A percentile compares a stretch with the other conserved stretches of the same genome.
Evolutionary conservation across 768 basidiomycete genomes (phyloP).

Genomic region (Dioszegia hungarica): DNA sequence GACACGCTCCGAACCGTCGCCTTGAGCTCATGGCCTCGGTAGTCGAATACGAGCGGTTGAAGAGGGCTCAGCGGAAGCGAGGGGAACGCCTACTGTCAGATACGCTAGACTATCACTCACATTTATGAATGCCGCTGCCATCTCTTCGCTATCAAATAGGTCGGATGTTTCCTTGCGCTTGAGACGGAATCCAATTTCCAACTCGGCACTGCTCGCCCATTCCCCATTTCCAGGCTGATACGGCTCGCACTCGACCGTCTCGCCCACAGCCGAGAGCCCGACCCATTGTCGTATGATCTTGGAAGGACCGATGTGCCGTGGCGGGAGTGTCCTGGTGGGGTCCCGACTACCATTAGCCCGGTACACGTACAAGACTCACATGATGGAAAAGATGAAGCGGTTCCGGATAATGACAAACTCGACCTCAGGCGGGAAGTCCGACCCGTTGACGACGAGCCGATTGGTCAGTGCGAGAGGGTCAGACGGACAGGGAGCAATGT

Average conservation of each 20-base stretch:
- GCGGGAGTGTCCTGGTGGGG: slow-evolving; percentile 64
- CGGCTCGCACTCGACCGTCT: slow-evolving; percentile 65
- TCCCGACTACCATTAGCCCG: slow-evolving; percentile 60
- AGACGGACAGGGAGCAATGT: slow-evolving; percentile 61
- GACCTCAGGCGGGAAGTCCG: slow-evolving; percentile 63
- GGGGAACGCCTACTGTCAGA: slow-evolving; percentile 58
- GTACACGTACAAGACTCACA: slow-evolving; percentile 53
- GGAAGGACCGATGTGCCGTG: slow-evolving; percentile 70
- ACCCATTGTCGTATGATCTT: slow-evolving; percentile 83
- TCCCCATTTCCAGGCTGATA: slow-evolving; percentile 53
- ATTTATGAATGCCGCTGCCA: slow-evolving; percentile 63
- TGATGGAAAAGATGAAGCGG: slow-evolving; percentile 65
- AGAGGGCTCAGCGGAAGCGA: slow-evolving; percentile 66
- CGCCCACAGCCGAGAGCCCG: slow-evolving; percentile 71
- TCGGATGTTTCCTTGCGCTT: slow-evolving; percentile 53
- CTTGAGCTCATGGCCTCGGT: slow-evolving; percentile 75
- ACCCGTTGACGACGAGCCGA: slow-evolving; percentile 70
- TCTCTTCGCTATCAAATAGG: slow-evolving; percentile 82
- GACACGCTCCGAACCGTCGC: slow-evolving; percentile 64
- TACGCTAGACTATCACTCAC: slow-evolving; percentile 24
- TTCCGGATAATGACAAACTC: slow-evolving; percentile 74
- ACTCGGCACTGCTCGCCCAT: slow-evolving; percentile 62
- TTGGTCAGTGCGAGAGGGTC: slow-evolving; percentile 71
- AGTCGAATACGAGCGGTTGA: slow-evolving; percentile 77
- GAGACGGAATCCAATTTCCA: slow-evolving; percentile 58